A percentile compares a stretch with the other conserved stretches of the same genome.
Conservation (phyloP, 805 yeast species). For the Saccharomycopsis oosterbeekiorum region DNA sequence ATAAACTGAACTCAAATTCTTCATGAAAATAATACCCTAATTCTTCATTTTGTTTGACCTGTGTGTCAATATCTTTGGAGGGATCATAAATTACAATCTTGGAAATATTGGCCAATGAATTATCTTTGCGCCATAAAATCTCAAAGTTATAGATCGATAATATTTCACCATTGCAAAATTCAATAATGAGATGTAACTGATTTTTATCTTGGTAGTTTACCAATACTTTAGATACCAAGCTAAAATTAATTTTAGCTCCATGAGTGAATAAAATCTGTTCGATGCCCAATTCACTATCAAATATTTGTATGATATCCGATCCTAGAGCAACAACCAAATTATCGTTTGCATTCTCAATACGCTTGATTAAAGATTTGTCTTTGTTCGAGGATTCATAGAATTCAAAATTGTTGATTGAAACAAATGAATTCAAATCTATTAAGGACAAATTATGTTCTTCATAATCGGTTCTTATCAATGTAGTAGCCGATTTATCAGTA, state of each 20-base stretch:
- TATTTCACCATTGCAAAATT: constrained; percentile 3
- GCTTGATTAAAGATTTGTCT: constrained; percentile 6
- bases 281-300: constrained; percentile 20
- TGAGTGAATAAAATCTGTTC: constrained; percentile 12
- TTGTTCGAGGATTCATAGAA: constrained; percentile 7
- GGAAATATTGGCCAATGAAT: constrained; percentile 30
- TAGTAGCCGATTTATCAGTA: background rate
- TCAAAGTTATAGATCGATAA: constrained; percentile 19
- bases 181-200: constrained; percentile 1
- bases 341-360: constrained; percentile 14
- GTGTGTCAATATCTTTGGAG: constrained; percentile 12
- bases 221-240: background rate
- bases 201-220: background rate
- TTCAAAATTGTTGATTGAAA: constrained; percentile 11
- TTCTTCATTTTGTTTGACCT: background rate
- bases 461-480: constrained; percentile 13
- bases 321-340: constrained; percentile 21
- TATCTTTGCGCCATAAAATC: constrained; percentile 35
- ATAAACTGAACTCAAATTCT: constrained; percentile 15
- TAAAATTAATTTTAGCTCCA: background rate
- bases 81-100: constrained; percentile 28
- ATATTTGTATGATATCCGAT: constrained; percentile 13
- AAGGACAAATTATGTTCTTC: background rate
- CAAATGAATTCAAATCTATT: constrained; percentile 12
- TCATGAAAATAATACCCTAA: constrained; percentile 11